phyloP scores from a whole-genome alignment of 257 asterid species.

The Eustoma russellianum region DNA sequence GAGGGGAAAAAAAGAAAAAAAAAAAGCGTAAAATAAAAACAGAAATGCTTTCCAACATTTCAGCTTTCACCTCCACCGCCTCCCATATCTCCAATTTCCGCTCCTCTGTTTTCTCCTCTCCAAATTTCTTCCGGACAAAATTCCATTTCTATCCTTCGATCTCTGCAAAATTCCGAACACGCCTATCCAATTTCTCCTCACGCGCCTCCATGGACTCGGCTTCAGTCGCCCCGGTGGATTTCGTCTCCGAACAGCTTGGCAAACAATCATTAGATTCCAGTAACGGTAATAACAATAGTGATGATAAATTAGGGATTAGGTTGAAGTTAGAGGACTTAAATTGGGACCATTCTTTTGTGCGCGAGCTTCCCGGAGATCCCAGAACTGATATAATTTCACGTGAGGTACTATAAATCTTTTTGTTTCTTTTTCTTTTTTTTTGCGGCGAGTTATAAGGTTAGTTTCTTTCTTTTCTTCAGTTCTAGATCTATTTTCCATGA shows the following conservation, averaged over 20 bases:
- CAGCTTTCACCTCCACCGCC: slow-evolving; percentile 12
- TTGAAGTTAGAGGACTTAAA: slow-evolving; percentile 70
- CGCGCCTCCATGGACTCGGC: slow-evolving; percentile 48
- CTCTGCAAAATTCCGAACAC: slow-evolving; percentile 21
- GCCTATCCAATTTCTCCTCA: slow-evolving; percentile 21
- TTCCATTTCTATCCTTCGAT: slow-evolving; percentile 24
- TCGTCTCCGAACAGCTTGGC: slow-evolving; percentile 53
- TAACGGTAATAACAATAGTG: slow-evolving; percentile 3
- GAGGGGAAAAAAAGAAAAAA: neutral
- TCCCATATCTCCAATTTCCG: slow-evolving; percentile 12
- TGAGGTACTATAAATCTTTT: slow-evolving; percentile 37
- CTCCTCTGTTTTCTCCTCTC: slow-evolving; percentile 14
- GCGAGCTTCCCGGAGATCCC: slow-evolving; percentile 82
- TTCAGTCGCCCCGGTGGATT: slow-evolving; percentile 39
- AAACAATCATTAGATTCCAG: slow-evolving; percentile 37
- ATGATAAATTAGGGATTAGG: slow-evolving; percentile 17
- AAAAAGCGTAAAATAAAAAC: neutral
- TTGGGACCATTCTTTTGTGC: slow-evolving; percentile 87
- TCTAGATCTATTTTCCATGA: no score
- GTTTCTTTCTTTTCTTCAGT: neutral
- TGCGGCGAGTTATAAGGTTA: no score
- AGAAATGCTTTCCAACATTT: slow-evolving; percentile 19
- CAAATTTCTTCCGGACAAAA: slow-evolving; percentile 12
- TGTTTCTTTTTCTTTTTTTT: neutral
- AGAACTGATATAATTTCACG: slow-evolving; percentile 62